Evolutionary conservation across 495 filamentous ascomycete genomes (phyloP).

Genomic region (Pyrenula aspistea): DNA sequence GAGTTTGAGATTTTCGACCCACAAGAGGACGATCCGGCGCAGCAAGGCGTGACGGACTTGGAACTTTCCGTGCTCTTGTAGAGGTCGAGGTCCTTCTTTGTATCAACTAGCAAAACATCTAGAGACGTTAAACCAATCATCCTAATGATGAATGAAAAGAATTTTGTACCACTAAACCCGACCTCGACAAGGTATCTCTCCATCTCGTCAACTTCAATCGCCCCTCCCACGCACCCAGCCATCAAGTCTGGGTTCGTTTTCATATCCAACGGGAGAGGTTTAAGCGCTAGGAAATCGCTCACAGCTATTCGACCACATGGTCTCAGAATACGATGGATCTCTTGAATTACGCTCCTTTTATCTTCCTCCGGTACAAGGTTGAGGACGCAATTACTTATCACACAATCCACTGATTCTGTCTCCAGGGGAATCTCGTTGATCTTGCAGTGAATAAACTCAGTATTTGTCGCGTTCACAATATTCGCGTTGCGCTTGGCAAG

Average conservation of each 20-base stretch:
- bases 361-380: slow-evolving; percentile 50
- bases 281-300: slow-evolving; percentile 43
- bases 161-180: slow-evolving; percentile 45
- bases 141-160: slow-evolving; percentile 1
- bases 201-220: slow-evolving; percentile 41
- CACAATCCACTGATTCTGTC: slow-evolving; percentile 33
- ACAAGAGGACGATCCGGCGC: too few species aligned
- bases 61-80: too few species aligned
- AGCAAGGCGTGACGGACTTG: too few species aligned
- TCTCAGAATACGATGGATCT: slow-evolving; percentile 51
- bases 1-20: too few species aligned
- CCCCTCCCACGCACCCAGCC: slow-evolving; percentile 50
- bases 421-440: slow-evolving; percentile 42
- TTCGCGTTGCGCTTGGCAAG: slow-evolving; percentile 23
- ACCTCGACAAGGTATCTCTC: slow-evolving; percentile 37
- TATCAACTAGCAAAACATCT: slow-evolving; percentile 43
- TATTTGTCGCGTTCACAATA: slow-evolving; percentile 33
- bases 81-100: slow-evolving; percentile 42
- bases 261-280: slow-evolving; percentile 36
- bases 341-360: slow-evolving; percentile 43
- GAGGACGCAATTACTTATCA: slow-evolving; percentile 55
- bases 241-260: slow-evolving; percentile 36
- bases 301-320: slow-evolving; percentile 51
- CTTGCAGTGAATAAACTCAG: slow-evolving; percentile 35
- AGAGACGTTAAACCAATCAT: slow-evolving; percentile 1